Base-by-base conservation (phyloP, 1,284 basidiomycete genomes). In the Vanrija pseudolonga region DNA sequence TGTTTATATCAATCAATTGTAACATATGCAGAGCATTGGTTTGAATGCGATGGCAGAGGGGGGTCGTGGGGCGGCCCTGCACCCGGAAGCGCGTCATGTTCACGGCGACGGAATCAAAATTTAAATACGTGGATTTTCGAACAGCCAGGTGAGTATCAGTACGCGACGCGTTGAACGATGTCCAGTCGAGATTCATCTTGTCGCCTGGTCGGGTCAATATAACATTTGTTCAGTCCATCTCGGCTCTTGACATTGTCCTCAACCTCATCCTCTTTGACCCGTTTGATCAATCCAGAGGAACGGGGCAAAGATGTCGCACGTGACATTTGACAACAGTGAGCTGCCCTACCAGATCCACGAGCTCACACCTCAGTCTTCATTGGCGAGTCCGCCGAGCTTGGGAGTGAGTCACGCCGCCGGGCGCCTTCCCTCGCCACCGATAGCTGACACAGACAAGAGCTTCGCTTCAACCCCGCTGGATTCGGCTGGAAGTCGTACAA, bases 381-480 rank as follows among this genome's bases (percentile, higher is more conserved):
- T 77, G 88, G 85, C 8, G 80, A 87, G 40, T 84, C 83, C 14
- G 66, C 84, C 42, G 85, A 89, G 51, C 77, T 85, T 47, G 93
- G 93, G 65, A 94, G 91, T 94, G 67, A 68, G 89, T 17, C 23
- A 17, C 14, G 20, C 6, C 11, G 22, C 38, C 8, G 18, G 22
- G 38, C 22, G 8, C n/a, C 32, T 32, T 32, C 32, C 8, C 36
- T 0, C 20, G 11, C 20, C 38, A 14, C 6, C 12, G 18, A 5
- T n/a, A 17, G 12, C 19, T 22, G n/a, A 43, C 11, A 18, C 18
- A 44, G 28, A 26, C 20, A 24, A 95, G 92, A 93, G 78, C 84
- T 97, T 53, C 88, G 93, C 65, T 83, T 97, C 64, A 91, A 90
- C 19, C 70, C 82, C 23, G 89, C 86, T 64, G 94, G 93, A 48